Evolutionary conservation across 805 yeast species (phyloP).

Genomic region (Candida xiaguanensis): DNA sequence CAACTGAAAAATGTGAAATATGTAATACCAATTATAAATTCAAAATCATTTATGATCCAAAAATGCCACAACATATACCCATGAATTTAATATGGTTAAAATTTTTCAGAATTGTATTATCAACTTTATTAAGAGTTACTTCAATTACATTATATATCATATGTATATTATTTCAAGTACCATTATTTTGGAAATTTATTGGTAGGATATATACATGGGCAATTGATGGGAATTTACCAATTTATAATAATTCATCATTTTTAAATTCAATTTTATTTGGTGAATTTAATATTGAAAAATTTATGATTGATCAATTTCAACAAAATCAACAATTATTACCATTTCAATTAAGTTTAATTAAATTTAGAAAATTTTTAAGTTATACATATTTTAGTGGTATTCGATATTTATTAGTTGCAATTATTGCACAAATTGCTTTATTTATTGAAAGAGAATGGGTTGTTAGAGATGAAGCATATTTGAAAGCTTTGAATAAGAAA

Average conservation of each 20-base stretch:
- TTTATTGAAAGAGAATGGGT: conserved; percentile 70
- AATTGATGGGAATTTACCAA: conserved; percentile 51
- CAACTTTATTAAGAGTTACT: conserved; percentile 14
- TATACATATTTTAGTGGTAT: conserved; percentile 37
- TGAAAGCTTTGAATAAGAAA: conserved; percentile 51
- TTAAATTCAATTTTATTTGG: conserved; percentile 39
- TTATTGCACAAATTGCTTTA: conserved; percentile 42
- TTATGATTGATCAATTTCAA: conserved; percentile 2
- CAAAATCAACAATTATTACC: conserved; percentile 4
- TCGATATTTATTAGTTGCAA: conserved; percentile 36
- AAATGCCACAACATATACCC: conserved; percentile 67
- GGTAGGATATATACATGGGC: conserved; percentile 55
- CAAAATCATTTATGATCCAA: conserved; percentile 57
- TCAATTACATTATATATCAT: conserved; percentile 33
- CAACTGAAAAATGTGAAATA: conserved; percentile 72
- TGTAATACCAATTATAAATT: conserved; percentile 76
- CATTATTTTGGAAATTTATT: conserved; percentile 52
- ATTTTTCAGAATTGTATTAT: conserved; percentile 17
- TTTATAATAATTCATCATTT: conserved; percentile 18
- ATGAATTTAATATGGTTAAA: conserved; percentile 42
- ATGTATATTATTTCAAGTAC: conserved; percentile 50
- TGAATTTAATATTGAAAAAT: conserved; percentile 14
- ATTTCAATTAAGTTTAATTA: conserved; percentile 12
- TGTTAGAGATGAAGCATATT: conserved; percentile 64
- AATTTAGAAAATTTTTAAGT: conserved; percentile 21